A percentile compares a stretch with the other conserved stretches of the same genome.
These are phyloP conservation scores for Collybiopsis confluens DNA, from an alignment of 768 basidiomycete species.

Conservation along the genomic window DNA sequence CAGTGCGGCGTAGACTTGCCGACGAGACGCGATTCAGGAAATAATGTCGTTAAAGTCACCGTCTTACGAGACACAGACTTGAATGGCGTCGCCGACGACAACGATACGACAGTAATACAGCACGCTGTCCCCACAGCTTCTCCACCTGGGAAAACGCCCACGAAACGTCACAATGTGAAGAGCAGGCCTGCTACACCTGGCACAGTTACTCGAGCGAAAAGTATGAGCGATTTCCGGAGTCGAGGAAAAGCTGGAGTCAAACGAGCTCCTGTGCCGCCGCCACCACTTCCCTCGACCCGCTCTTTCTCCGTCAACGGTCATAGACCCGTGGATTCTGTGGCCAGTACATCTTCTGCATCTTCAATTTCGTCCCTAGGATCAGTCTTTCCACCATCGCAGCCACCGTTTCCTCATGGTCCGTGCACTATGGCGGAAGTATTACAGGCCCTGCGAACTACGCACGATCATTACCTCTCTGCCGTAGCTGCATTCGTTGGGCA, in stretches of 20 bases:
- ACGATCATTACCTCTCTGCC: slow-evolving; percentile 88
- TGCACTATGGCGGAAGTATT: slow-evolving; percentile 65
- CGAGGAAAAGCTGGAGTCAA: slow-evolving; percentile 24
- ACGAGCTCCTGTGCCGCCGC: slow-evolving; percentile 29
- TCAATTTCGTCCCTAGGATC: slow-evolving; percentile 65
- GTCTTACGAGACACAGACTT: slow-evolving; percentile 2
- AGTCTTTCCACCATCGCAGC: slow-evolving; percentile 33
- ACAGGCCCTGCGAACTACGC: slow-evolving; percentile 75
- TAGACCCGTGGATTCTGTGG: slow-evolving; percentile 50
- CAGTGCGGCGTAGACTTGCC: slow-evolving; percentile 74
- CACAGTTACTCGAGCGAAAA: slow-evolving; percentile 41
- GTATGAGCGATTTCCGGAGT: slow-evolving; percentile 47
- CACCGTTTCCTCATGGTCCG: slow-evolving; percentile 71
- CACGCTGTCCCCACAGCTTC: slow-evolving; percentile 5
- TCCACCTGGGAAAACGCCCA: slow-evolving; percentile 31
- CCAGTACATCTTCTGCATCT: slow-evolving; percentile 71
- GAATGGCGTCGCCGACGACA: slow-evolving; percentile 11
- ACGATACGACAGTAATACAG: slow-evolving; percentile 17
- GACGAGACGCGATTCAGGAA: slow-evolving; percentile 35
- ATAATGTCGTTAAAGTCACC: slow-evolving; percentile 14
- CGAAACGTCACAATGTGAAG: slow-evolving; percentile 25
- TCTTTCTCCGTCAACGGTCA: slow-evolving; percentile 28
- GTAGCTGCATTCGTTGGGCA: slow-evolving; percentile 98
- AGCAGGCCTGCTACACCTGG: slow-evolving; percentile 21
- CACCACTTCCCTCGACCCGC: slow-evolving; percentile 28